Conservation (phyloP, 2,329 filamentous ascomycete species). For the Venturia nashicola region DNA sequence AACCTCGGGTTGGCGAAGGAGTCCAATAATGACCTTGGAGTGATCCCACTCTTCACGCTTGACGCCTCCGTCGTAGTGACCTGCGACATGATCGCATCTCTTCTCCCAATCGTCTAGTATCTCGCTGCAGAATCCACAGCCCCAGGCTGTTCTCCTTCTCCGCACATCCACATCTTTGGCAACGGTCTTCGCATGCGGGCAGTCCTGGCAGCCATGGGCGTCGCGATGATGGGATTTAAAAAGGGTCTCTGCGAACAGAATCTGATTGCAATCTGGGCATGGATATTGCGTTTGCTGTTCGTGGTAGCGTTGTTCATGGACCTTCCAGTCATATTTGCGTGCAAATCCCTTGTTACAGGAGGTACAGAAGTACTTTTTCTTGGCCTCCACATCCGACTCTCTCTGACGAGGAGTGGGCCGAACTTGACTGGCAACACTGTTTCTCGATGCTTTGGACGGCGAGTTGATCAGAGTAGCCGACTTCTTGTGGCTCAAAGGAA, state of each 20-base stretch:
- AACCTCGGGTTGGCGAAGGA: constrained; percentile 53
- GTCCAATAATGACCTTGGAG: constrained; percentile 53
- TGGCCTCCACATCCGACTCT: constrained; percentile 9
- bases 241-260: constrained; percentile 55
- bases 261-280: constrained; percentile 55
- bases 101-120: constrained; percentile 52
- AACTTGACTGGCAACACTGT: not conserved
- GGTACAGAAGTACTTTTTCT: constrained; percentile 31
- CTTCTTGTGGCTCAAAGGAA: constrained; percentile 4
- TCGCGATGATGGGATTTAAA: constrained; percentile 58
- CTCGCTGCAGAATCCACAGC: constrained; percentile 55
- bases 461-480: constrained; percentile 6
- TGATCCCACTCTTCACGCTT: constrained; percentile 57
- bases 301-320: constrained; percentile 58
- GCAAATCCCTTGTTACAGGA: constrained; percentile 52
- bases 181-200: constrained; percentile 52
- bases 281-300: constrained; percentile 57
- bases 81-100: constrained; percentile 55
- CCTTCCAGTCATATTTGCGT: constrained; percentile 58
- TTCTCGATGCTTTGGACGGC: constrained; percentile 2
- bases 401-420: constrained; percentile 6
- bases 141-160: constrained; percentile 48
- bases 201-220: constrained; percentile 51
- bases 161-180: constrained; percentile 36
- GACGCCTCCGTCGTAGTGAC: constrained; percentile 53